Evolutionary conservation across 2,329 filamentous ascomycete species (phyloP), one percentile per base, ranked within the genome.

Genomic region (Akanthomyces muscarius): DNA sequence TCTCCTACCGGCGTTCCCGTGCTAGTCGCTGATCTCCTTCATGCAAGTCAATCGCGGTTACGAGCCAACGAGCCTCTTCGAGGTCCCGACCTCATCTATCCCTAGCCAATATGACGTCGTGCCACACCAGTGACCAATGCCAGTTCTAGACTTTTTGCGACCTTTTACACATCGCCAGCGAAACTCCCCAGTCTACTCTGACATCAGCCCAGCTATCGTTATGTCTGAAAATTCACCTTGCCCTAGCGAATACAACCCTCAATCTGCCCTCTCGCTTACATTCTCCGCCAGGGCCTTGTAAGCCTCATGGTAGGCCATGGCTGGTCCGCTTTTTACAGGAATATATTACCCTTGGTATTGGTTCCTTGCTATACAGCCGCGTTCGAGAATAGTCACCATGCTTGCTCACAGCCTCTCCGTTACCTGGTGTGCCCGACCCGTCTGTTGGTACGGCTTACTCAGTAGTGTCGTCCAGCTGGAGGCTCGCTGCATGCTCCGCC

Each of bases 41-140:
- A 61, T 61, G 58, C 50, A 30, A 53, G 50, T 53, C 41, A 45
- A 61, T 54, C 28, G 58, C 28, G 28, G 28, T 30, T 30, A 30
- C 41, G 25, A 36, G 16, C 36, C n/a, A 51, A 30, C 45, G 33
- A 59, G 33, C 30, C 7, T 30, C 13, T 16, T 33, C 48, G 25
- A 25, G 25, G 5, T 33, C 5, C 6, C 5, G 14, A 36, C 33
- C 33, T 36, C 33, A 11, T 28, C 28, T 36, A 38, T 16, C 6
- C n/a, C 13, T 38, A 13, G 33, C 51, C 25, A 28, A 13, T 21
- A 53, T 53, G 30, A 53, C 50, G 50, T 53, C 36, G 50, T 14
- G 28, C 33, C 33, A 10, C 33, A 13, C 13, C 33, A 38, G 33
- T 11, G n/a, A 7, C 23, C 14, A 28, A n/a, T 18, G 11, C 21